Conservation (phyloP, 2,329 filamentous ascomycete species). For the Fusarium algeriense region DNA sequence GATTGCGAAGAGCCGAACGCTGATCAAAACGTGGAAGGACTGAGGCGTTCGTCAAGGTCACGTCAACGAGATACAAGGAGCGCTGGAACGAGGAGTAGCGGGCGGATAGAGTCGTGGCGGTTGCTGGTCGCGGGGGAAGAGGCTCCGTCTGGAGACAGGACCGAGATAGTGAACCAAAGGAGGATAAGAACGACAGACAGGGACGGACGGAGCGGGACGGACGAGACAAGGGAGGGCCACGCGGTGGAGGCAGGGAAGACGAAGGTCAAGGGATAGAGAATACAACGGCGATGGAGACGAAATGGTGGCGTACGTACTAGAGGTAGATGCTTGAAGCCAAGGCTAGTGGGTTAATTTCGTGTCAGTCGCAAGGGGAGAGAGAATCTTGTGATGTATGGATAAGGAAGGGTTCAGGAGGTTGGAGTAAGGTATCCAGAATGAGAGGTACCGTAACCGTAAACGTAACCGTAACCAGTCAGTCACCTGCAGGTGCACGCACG, state of each 20-base stretch:
- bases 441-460: background rate
- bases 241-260: constrained; percentile 27
- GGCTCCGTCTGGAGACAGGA: constrained; percentile 47
- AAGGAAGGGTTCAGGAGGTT: constrained; percentile 5
- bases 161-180: constrained; percentile 44
- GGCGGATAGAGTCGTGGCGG: constrained; percentile 39
- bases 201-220: constrained; percentile 41
- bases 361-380: constrained; percentile 11
- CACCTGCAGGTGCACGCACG: background rate
- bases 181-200: constrained; percentile 44
- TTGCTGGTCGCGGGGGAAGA: constrained; percentile 44
- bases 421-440: background rate
- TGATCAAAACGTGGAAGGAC: constrained; percentile 35
- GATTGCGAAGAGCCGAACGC: constrained; percentile 12
- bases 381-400: constrained; percentile 18
- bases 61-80: constrained; percentile 3
- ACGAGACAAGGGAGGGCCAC: constrained; percentile 33
- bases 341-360: constrained; percentile 20
- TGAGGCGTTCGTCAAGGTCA: constrained; percentile 18
- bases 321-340: background rate
- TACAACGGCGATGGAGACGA: constrained; percentile 14
- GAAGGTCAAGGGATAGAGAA: constrained; percentile 6
- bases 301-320: constrained; percentile 27
- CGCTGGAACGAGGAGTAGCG: constrained; percentile 13
- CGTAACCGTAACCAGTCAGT: constrained; percentile 1